Evolutionary conservation across 2,329 filamentous ascomycete species (phyloP).

Genomic region (Botrytis cinerea): DNA sequence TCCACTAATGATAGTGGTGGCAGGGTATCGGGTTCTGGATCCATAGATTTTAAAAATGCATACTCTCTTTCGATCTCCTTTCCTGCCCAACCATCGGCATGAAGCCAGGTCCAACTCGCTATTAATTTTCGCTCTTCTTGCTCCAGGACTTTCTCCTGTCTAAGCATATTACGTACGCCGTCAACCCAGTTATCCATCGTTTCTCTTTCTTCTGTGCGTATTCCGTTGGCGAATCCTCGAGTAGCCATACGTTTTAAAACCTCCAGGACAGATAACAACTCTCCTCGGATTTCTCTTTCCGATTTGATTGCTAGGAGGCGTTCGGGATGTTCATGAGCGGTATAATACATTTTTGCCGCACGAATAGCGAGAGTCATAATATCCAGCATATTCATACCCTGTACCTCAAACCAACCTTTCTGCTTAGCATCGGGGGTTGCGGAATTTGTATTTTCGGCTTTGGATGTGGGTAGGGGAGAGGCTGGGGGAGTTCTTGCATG

Average conservation of each 20-base stretch:
- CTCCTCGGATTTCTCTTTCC: conserved; percentile 80
- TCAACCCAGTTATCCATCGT: conserved; percentile 78
- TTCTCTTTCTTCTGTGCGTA: conserved; percentile 75
- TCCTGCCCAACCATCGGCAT: conserved; percentile 69
- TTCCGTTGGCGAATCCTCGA: conserved; percentile 80
- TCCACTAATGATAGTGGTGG: conserved; percentile 68
- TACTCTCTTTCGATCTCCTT: conserved; percentile 77
- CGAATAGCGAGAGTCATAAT: conserved; percentile 93
- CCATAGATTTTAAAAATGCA: conserved; percentile 78
- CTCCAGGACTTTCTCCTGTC: conserved; percentile 75
- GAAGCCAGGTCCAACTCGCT: conserved; percentile 77
- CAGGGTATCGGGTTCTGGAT: conserved; percentile 58
- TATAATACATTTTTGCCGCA: conserved; percentile 95
- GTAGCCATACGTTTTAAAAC: conserved; percentile 89
- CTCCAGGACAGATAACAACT: conserved; percentile 84
- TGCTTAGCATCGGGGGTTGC: conserved; percentile 38
- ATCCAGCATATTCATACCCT: conserved; percentile 90
- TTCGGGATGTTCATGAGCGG: conserved; percentile 83
- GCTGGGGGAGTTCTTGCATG: conserved; percentile 35
- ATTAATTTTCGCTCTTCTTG: conserved; percentile 65
- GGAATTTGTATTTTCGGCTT: conserved; percentile 31
- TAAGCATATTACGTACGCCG: conserved; percentile 74
- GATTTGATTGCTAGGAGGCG: conserved; percentile 83
- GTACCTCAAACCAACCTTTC: conserved; percentile 77
- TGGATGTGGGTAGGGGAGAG: conserved; percentile 31